These are phyloP conservation scores for Penicillium robsamsonii DNA, from an alignment of 495 filamentous ascomycete species.

Conservation along the genomic window DNA sequence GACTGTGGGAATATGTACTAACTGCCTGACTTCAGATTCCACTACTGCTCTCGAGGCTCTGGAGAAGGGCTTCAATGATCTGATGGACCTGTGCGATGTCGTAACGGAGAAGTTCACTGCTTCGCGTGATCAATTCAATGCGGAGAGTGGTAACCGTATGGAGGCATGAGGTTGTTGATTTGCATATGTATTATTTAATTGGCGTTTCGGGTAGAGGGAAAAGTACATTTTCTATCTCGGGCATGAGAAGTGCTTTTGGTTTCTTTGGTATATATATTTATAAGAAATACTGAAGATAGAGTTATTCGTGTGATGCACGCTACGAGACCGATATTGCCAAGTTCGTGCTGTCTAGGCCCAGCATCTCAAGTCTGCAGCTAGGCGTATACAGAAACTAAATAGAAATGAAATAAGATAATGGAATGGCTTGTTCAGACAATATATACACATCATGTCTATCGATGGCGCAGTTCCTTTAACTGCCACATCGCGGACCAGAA, in stretches of 20 bases:
- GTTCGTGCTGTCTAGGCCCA: neutral
- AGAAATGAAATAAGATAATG: constrained; percentile 11
- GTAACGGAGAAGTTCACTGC: constrained; percentile 79
- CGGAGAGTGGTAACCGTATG: constrained; percentile 38
- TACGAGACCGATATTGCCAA: neutral
- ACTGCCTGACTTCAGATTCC: constrained; percentile 52
- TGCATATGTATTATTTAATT: constrained; percentile 21
- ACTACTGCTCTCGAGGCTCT: constrained; percentile 80
- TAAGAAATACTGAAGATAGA: neutral
- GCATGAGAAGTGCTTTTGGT: constrained; percentile 1
- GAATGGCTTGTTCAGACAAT: constrained; percentile 40
- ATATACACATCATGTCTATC: constrained; percentile 46
- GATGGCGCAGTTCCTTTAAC: constrained; percentile 20
- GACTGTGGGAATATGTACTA: neutral
- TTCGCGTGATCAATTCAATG: constrained; percentile 62
- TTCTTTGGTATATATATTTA: neutral
- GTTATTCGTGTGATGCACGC: neutral
- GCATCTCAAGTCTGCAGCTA: neutral
- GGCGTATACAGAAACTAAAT: neutral
- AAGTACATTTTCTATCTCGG: constrained; percentile 9
- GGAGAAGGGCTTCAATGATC: constrained; percentile 82
- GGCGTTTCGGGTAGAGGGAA: constrained; percentile 23
- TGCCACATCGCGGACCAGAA: constrained; percentile 25
- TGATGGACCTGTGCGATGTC: constrained; percentile 89
- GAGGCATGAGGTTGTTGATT: constrained; percentile 25